Evolutionary conservation across 148 eudicot genomes (phyloP), one percentile per base, ranked within the genome.

Genomic region (Vaccinium macrocarpon): DNA sequence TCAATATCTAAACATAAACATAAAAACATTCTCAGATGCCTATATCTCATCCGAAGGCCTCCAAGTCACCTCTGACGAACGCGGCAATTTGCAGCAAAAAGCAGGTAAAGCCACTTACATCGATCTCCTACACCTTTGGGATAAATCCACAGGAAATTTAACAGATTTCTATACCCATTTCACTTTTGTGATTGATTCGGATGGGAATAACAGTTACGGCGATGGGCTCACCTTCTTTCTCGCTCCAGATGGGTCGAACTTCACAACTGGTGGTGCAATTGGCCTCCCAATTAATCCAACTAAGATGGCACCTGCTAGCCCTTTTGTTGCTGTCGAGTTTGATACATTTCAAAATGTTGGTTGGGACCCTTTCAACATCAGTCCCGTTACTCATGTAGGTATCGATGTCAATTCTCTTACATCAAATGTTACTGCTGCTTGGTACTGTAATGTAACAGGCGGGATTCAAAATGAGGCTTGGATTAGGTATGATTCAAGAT

Each of bases 191-290:
- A 89, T 86, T 13, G 74, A 84, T 73, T 78, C 88, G 32, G 1
- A 21, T 0, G 12, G 49, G 48, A 21, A 16, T 2, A 11, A 8
- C 0, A 1, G 1, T 0, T 77, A 61, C 12, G 88, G 27, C 29
- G 78, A 89, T 27, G 89, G 91, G 11, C 13, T 89, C 2, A 68
- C 88, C 0, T 89, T 89, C 71, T 87, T 87, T 25, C 84, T 89
- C 19, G 86, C 82, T 73, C 89, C 85, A 2, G 46, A n/a, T 19
- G 83, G 84, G 68, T 62, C 72, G 11, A 66, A 25, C 29, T 8
- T 0, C 72, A 66, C 72, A 8, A 4, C 0, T 7, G 74, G 74
- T 5, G 42, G 38, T 25, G 74, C 46, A 11, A 29, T 70, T 0
- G 74, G 42, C 38, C 74, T 70, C 38, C 74, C 74, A 29, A 3